These are phyloP conservation scores for Candida pseudofarinosa DNA, from an alignment of 805 yeast genomes.

Conservation along the genomic window DNA sequence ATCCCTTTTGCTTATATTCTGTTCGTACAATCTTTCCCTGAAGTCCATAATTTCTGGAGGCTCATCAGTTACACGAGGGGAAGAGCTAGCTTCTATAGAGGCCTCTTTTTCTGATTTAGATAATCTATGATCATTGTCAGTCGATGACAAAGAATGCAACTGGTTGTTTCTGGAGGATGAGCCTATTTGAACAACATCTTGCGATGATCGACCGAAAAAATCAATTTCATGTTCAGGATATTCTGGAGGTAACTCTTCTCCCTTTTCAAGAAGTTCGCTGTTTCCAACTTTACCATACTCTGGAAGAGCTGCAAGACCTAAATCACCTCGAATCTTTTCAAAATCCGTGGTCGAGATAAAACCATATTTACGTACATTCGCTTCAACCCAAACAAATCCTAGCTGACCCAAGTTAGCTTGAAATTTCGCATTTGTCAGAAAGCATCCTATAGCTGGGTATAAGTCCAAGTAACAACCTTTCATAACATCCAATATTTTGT, in stretches of 20 bases:
- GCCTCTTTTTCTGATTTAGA: not conserved
- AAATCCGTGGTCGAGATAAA: conserved; percentile 47
- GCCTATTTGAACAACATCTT: conserved; percentile 20
- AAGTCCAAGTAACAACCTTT: conserved; percentile 46
- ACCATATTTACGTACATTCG: conserved; percentile 51
- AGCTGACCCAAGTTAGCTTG: conserved; percentile 42
- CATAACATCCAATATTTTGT: conserved; percentile 47
- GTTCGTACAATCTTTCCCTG: conserved; percentile 30
- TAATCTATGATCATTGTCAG: conserved; percentile 2
- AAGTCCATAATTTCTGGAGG: conserved; percentile 34
- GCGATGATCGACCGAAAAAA: conserved; percentile 48
- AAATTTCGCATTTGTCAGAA: conserved; percentile 38
- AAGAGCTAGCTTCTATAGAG: conserved; percentile 6
- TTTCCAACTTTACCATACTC: conserved; percentile 35
- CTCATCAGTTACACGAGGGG: conserved; percentile 21
- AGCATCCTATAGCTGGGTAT: conserved; percentile 54
- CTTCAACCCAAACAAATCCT: conserved; percentile 48
- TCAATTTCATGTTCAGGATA: conserved; percentile 62
- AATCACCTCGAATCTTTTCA: conserved; percentile 32
- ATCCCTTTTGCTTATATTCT: conserved; percentile 5
- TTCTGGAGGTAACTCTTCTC: conserved; percentile 68
- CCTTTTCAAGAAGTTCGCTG: conserved; percentile 53
- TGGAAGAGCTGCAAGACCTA: conserved; percentile 38
- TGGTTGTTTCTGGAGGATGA: conserved; percentile 20
- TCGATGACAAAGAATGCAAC: not conserved